Conservation (phyloP, 441 rosid genomes). For the Erodium trifolium region DNA sequence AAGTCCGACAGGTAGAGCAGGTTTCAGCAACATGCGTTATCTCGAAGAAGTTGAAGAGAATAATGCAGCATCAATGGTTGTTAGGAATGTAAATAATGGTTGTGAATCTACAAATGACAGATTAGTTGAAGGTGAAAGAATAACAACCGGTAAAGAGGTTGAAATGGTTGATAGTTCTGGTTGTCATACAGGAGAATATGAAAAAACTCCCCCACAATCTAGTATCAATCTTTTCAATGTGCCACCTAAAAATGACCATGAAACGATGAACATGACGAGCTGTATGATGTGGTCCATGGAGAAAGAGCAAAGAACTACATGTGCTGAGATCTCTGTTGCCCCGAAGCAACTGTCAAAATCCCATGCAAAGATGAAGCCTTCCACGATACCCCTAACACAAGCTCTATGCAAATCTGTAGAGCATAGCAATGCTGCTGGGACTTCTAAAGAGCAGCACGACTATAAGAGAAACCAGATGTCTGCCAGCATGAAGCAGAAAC, state of each 20-base stretch:
- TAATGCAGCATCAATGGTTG: conserved; percentile 11
- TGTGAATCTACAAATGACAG: conserved; percentile 9
- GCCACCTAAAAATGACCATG: conserved; percentile 27
- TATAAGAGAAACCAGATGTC: conserved; percentile 30
- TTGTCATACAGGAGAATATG: conserved; percentile 19
- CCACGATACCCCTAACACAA: conserved; percentile 28
- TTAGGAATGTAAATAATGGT: conserved; percentile 14
- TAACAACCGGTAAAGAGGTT: conserved; percentile 16
- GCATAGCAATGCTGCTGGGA: conserved; percentile 22
- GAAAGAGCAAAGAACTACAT: conserved; percentile 20
- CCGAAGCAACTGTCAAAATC: conserved; percentile 28
- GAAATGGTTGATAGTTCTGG: conserved; percentile 19
- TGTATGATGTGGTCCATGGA: conserved; percentile 23
- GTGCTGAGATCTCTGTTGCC: conserved; percentile 19
- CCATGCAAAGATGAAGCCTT: conserved; percentile 25
- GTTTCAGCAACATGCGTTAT: background rate
- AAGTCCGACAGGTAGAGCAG: conserved; percentile 18
- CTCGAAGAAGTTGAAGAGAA: conserved; percentile 21
- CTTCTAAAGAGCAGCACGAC: conserved; percentile 33
- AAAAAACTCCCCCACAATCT: conserved; percentile 16
- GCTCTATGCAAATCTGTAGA: conserved; percentile 28
- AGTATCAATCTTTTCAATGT: conserved; percentile 15
- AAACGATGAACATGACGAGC: conserved; percentile 21
- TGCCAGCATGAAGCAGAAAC: conserved; percentile 23
- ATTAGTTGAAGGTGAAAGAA: conserved; percentile 20